Percentiles rank a stretch among this genome's conserved stretches.
phyloP scores from a whole-genome alignment of 2,329 filamentous ascomycete species.

The Bisporella sp. region DNA sequence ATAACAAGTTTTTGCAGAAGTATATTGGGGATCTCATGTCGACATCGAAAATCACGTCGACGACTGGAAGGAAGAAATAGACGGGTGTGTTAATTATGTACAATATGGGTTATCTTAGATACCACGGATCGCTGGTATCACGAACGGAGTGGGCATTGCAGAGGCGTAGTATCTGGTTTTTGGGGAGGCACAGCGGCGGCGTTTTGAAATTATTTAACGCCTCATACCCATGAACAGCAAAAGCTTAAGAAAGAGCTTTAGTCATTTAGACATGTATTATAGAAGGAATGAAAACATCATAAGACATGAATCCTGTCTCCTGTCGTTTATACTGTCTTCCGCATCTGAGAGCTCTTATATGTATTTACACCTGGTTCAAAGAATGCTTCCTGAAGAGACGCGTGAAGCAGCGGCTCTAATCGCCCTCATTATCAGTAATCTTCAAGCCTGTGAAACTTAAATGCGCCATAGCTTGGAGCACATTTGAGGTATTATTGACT shows the following conservation, averaged over 20 bases:
- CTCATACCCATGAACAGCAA: neutral
- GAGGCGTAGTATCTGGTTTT: constrained; percentile 13
- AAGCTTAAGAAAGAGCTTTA: neutral
- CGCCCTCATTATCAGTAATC: no score
- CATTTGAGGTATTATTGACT: no score
- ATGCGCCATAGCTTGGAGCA: no score
- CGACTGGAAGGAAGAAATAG: constrained; percentile 22
- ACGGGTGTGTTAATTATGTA: neutral
- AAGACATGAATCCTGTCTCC: neutral
- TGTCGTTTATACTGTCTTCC: no score
- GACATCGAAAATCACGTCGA: constrained; percentile 64
- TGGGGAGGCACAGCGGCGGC: constrained; percentile 19
- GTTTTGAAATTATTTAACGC: constrained; percentile 6
- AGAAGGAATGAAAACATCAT: neutral
- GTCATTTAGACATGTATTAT: neutral
- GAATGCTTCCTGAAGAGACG: no score
- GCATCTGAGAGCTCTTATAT: no score
- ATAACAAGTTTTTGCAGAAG: constrained; percentile 96
- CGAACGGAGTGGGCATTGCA: constrained; percentile 9
- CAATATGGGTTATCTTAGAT: neutral
- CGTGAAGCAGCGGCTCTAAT: no score
- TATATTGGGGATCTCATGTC: constrained; percentile 97
- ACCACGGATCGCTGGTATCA: no score
- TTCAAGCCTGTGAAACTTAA: no score
- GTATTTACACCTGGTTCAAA: no score